phyloP scores from a whole-genome alignment of 192 early-diverging fungal genomes.

The Entomortierella parvispora region DNA sequence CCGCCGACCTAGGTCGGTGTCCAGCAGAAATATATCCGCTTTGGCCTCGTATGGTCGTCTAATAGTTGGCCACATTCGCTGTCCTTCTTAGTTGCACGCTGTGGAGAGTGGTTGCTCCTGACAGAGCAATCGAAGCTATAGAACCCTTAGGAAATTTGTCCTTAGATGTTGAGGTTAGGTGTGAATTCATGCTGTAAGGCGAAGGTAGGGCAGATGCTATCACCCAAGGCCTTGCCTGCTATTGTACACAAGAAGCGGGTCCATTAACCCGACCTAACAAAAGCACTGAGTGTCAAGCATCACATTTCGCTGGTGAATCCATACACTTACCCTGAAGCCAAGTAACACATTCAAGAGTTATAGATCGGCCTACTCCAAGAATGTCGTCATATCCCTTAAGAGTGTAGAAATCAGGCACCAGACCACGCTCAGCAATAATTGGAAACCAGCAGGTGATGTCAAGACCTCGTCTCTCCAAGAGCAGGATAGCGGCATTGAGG shows the following conservation, averaged over 20 bases:
- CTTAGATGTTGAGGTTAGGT: not conserved
- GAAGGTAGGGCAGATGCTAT: not conserved
- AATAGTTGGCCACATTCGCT: too few relatives aligned
- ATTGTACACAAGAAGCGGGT: not conserved
- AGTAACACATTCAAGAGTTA: not conserved
- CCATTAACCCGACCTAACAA: not conserved
- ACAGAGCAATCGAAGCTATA: not conserved
- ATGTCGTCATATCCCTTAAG: constrained; percentile 3
- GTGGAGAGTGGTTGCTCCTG: constrained; percentile 5
- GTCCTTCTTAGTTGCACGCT: not conserved
- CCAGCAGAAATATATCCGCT: too few relatives aligned
- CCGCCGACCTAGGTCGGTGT: too few relatives aligned
- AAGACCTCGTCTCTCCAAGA: constrained; percentile 3
- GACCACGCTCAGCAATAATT: constrained; percentile 9
- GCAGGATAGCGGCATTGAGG: constrained; percentile 1
- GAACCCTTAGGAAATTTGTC: not conserved
- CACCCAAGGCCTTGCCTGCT: not conserved
- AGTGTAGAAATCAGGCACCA: constrained; percentile 6
- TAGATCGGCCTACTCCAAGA: constrained; percentile 4
- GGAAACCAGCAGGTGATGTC: constrained; percentile 7
- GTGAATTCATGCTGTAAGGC: not conserved
- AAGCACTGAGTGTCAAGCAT: not conserved
- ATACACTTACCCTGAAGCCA: constrained; percentile 1
- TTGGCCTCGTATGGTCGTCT: too few relatives aligned
- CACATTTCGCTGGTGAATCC: not conserved